Base-by-base conservation (phyloP, 225 moss, liverwort and hornwort species). In the Ulota crispa region DNA sequence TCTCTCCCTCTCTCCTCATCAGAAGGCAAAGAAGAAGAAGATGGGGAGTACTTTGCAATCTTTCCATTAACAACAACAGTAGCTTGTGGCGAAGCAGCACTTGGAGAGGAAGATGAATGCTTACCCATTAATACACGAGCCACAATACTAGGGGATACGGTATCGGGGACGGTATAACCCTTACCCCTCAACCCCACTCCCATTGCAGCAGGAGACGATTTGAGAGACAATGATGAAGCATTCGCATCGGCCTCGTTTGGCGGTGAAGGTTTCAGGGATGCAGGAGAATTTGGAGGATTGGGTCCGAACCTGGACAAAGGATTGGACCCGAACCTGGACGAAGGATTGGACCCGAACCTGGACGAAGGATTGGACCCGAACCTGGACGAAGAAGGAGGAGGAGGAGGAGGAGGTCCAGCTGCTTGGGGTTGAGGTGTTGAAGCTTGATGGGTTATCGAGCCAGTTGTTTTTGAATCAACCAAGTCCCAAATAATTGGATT, bases 401-500 rank as follows among this genome's bases (percentile, higher is more conserved):
- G 36, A 6, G 5, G 37, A 37, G 39, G 91, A 64, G 88, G 83
- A 73, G 90, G 68, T 3, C 68, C 39, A 39, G 8, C 75, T 75
- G 89, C 81, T 76, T 65, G 85, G 47, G 59, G 82, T 60, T 82
- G 76, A 68, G 83, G 84, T n/a, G 88, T 81, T 47, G 86, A 82
- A 71, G 92, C 37, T 32, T 39, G 1, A 9, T 85, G 87, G 16
- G 91, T 78, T 43, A 85, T 88, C 27, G 88, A 64, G 20, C 86
- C 88, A 78, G 39, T 39, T 39, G 70, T 80, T 81, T 93, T 92
- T 43, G 91, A 89, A 56, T 99, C 94, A 75, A 96, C 95, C 34
- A 94, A 88, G 80, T 99, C 95, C 98, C 94, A 99, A 42, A 96
- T 95, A 63, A 99, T 99, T 21, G 93, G 94, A 73, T 89, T 92